Conservation (phyloP, 805 yeast species). For the Sugiyamaella boreocaroliniensis region DNA sequence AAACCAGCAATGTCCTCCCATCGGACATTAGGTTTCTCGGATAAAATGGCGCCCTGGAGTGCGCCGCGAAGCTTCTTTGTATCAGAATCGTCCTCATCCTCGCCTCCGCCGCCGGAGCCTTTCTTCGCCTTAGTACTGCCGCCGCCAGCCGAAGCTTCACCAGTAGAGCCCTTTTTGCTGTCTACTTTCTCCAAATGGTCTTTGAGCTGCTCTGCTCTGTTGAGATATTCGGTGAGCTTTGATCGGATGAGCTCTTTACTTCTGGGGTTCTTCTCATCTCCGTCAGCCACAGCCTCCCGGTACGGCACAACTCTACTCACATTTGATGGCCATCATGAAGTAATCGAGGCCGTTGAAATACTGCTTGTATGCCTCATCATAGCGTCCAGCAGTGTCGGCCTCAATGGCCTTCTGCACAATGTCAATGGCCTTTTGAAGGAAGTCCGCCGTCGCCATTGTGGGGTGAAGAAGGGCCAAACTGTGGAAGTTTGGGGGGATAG, state of each 20-base stretch:
- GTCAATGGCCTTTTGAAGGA: constrained; percentile 90
- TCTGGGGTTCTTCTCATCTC: constrained; percentile 76
- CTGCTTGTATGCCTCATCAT: constrained; percentile 89
- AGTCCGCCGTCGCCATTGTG: constrained; percentile 43
- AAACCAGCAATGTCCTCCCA: constrained; percentile 97
- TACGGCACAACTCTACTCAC: constrained; percentile 19
- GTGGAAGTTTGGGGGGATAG: too few relatives aligned
- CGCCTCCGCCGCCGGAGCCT: constrained; percentile 43
- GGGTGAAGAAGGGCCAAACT: not conserved
- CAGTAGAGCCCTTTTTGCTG: constrained; percentile 42
- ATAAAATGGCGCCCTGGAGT: constrained; percentile 79
- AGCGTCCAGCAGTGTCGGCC: constrained; percentile 81
- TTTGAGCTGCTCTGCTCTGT: constrained; percentile 90
- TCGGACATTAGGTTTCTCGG: constrained; percentile 84
- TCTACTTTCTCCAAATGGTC: constrained; percentile 67
- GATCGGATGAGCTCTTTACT: constrained; percentile 83
- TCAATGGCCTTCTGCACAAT: constrained; percentile 91
- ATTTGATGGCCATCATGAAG: constrained; percentile 90
- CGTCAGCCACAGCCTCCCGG: not conserved
- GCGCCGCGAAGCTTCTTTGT: constrained; percentile 88
- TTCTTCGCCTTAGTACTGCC: constrained; percentile 47
- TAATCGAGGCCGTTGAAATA: constrained; percentile 93
- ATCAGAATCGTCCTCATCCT: constrained; percentile 67
- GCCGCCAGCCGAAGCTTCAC: constrained; percentile 51
- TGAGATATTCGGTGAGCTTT: constrained; percentile 83